Evolutionary conservation across 108 stramenopile species (phyloP), one percentile per base, ranked within the genome.

Genomic region (Thalassiosira profunda): DNA sequence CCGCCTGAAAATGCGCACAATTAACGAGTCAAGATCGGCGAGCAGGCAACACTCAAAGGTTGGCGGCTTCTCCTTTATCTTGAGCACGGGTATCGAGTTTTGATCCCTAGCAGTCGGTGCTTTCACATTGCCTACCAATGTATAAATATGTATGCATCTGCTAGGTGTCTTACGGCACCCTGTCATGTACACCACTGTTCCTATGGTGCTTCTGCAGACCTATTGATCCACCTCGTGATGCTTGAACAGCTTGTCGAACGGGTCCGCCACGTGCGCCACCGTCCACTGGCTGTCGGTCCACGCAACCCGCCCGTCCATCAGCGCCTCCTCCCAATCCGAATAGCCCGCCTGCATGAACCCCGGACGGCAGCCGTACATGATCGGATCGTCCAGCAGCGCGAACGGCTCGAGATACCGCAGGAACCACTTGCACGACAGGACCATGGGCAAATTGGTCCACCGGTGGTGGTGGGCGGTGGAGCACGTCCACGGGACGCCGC

Each of bases 261-360:
- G 18, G 17, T 40, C 14, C 38, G 11, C 18, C 20, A 54, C 11
- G 23, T 21, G 23, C 25, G 56, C 56, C 5, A 58, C 17, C 18
- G 40, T 37, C 56, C 56, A 58, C 56, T 58, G 56, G 23, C n/a
- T 17, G 18, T 58, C 23, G 18, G 56, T 37, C 56, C 56, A 58
- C 9, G 56, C 56, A 36, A 58, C 23, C 31, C 56, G 20, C 18
- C 56, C 56, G 40, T 58, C 56, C 35, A 9, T 6, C 56, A 35
- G 4, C 5, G 56, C 56, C 56, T 58, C 35, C 15, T 58, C 56
- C 56, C 56, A 58, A 37, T 58, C 56, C n/a, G 15, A 58, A 58
- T 58, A 58, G 4, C 33, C 9, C 5, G n/a, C 21, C 3, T 37
- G 37, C 31, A 38, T 35, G 40, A 34, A 34, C 11, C 35, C 56